Conservation (phyloP, 164 flowering plant species). For the Annona squamosa region DNA sequence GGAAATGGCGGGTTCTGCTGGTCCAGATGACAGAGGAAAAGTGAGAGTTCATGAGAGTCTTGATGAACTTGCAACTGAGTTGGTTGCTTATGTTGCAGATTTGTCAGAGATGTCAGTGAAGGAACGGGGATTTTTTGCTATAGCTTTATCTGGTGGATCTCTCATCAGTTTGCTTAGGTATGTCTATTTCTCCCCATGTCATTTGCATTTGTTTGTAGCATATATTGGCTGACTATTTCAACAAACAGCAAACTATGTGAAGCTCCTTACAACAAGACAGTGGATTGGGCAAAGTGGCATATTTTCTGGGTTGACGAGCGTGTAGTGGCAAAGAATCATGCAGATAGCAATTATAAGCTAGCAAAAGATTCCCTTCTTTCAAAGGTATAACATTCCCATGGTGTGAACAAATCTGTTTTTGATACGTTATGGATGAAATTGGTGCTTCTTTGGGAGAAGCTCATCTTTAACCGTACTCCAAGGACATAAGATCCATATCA, state of each 20-base stretch:
- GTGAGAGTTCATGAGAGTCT: conserved; percentile 59
- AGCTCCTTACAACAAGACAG: conserved; percentile 69
- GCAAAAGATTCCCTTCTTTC: conserved; percentile 66
- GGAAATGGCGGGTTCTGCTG: conserved; percentile 43
- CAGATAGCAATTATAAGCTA: conserved; percentile 80
- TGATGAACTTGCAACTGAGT: conserved; percentile 68
- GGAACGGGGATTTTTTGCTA: conserved; percentile 74
- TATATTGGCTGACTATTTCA: background rate
- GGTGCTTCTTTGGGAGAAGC: background rate
- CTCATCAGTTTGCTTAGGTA: conserved; percentile 84
- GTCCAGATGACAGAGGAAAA: conserved; percentile 42
- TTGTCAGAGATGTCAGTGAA: conserved; percentile 72
- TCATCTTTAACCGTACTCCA: background rate
- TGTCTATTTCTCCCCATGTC: background rate
- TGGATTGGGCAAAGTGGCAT: conserved; percentile 88
- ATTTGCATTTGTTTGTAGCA: background rate
- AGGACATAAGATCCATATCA: background rate
- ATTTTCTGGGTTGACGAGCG: conserved; percentile 89
- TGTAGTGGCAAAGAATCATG: conserved; percentile 68
- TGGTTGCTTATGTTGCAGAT: conserved; percentile 76
- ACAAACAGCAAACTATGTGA: conserved; percentile 68
- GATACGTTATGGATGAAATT: background rate
- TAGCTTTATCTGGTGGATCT: conserved; percentile 94
- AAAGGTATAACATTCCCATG: conserved; percentile 40
- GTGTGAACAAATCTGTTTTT: background rate